Evolutionary conservation across 345 rosid species (phyloP).

Genomic region (Zanthoxylum bungeanum): DNA sequence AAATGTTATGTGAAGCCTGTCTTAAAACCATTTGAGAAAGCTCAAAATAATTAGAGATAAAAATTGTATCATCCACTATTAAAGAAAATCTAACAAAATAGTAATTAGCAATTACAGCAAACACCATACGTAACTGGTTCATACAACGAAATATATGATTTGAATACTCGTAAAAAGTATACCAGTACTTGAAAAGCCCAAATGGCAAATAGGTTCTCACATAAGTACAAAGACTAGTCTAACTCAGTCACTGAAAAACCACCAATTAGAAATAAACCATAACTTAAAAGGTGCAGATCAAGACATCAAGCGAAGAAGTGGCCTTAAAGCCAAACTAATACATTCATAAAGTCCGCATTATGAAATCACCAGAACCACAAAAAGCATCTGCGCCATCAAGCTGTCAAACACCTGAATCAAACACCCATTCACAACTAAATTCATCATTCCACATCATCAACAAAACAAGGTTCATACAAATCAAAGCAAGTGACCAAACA

Average conservation of each 20-base stretch:
- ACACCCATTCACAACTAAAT: conserved; percentile 72
- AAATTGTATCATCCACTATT: conserved; percentile 8
- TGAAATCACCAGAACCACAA: conserved; percentile 87
- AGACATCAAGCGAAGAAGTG: conserved; percentile 39
- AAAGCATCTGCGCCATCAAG: conserved; percentile 89
- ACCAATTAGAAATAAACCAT: conserved; percentile 56
- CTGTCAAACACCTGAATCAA: conserved; percentile 95
- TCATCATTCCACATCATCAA: conserved; percentile 48
- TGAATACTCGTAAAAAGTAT: conserved; percentile 13
- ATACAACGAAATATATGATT: neutral
- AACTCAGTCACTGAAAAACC: conserved; percentile 42
- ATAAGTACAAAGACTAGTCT: conserved; percentile 45
- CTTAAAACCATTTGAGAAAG: neutral
- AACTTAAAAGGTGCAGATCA: conserved; percentile 50
- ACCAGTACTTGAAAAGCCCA: conserved; percentile 31
- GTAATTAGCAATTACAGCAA: conserved; percentile 5
- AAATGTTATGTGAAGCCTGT: too few relatives aligned
- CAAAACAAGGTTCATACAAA: conserved; percentile 24
- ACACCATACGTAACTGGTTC: neutral
- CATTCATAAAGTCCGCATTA: conserved; percentile 79
- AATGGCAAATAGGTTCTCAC: conserved; percentile 27
- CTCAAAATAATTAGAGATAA: neutral
- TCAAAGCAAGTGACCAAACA: conserved; percentile 4
- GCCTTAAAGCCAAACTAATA: conserved; percentile 59
- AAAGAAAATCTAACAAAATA: conserved; percentile 10